Percentiles rank a stretch among this genome's conserved stretches.
These are phyloP conservation scores for Eremomyces bilateralis DNA, from an alignment of 495 filamentous ascomycete genomes.

Conservation along the genomic window DNA sequence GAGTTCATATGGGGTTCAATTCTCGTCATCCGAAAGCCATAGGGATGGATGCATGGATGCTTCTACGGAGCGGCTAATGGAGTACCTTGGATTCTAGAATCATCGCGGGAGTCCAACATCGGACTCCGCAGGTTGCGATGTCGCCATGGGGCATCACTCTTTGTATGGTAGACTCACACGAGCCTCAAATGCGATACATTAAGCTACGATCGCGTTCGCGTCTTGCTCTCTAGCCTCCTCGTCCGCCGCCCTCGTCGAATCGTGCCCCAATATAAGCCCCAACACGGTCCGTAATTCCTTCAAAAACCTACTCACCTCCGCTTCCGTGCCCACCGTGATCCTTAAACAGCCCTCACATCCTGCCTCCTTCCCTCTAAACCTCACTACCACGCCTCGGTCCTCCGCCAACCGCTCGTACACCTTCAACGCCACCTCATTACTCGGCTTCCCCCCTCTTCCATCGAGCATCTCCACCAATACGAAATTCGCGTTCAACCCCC, in stretches of 20 bases:
- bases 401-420: slow-evolving; percentile 75
- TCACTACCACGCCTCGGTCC: slow-evolving; percentile 70
- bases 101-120: too few relatives aligned
- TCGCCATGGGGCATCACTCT: too few relatives aligned
- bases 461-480: slow-evolving; percentile 73
- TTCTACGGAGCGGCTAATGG: too few relatives aligned
- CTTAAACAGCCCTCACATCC: slow-evolving; percentile 77
- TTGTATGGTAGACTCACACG: too few relatives aligned
- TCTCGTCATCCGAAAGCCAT: too few relatives aligned
- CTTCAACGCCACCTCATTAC: slow-evolving; percentile 53
- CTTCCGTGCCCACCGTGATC: slow-evolving; percentile 79
- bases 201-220: slow-evolving; percentile 18
- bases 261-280: slow-evolving; percentile 24
- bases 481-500: slow-evolving; percentile 71
- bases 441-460: slow-evolving; percentile 39
- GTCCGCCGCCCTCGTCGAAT: slow-evolving; percentile 1
- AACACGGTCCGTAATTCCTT: slow-evolving; percentile 41
- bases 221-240: slow-evolving; percentile 16
- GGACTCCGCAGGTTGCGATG: too few relatives aligned
- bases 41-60: too few relatives aligned
- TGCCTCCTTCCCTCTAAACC: slow-evolving; percentile 79
- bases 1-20: too few relatives aligned
- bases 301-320: slow-evolving; percentile 62
- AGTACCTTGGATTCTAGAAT: too few relatives aligned
- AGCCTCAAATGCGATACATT: background rate